Percentiles rank a stretch among this genome's conserved stretches.
Conservation (phyloP, 2,329 filamentous ascomycete genomes). For the Xylaria sp. region DNA sequence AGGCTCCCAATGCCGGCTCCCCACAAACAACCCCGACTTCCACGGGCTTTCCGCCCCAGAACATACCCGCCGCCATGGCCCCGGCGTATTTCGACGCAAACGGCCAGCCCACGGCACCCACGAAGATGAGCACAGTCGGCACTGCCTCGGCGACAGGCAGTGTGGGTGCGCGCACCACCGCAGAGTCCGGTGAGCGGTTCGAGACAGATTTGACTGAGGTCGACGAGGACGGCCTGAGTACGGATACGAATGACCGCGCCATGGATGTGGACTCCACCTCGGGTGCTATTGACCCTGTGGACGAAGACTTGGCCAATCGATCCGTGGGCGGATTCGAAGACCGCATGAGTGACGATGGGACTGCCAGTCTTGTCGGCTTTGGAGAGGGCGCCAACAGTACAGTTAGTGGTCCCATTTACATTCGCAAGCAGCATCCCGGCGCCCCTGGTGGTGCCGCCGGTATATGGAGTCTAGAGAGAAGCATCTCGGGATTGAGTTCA, state of each 20-base stretch:
- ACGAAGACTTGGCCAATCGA: constrained; percentile 57
- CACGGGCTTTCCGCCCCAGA: constrained; percentile 56
- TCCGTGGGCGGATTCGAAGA: constrained; percentile 68
- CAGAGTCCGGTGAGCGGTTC: constrained; percentile 66
- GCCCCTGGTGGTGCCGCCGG: constrained; percentile 46
- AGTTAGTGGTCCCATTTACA: constrained; percentile 80
- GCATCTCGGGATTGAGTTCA: constrained; percentile 64
- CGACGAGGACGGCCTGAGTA: constrained; percentile 75
- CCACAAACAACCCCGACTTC: constrained; percentile 65
- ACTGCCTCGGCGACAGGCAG: constrained; percentile 89
- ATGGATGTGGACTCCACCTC: constrained; percentile 65
- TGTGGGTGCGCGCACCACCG: constrained; percentile 68
- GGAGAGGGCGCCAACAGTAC: constrained; percentile 91
- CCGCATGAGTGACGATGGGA: constrained; percentile 86
- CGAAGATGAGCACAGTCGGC: constrained; percentile 89
- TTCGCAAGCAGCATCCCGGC: constrained; percentile 60
- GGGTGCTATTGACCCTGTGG: constrained; percentile 48
- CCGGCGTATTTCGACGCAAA: constrained; percentile 85
- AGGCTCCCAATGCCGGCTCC: constrained; percentile 53
- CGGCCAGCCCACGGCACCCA: constrained; percentile 74
- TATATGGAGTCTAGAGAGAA: constrained; percentile 61
- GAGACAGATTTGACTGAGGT: constrained; percentile 68
- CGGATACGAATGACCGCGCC: constrained; percentile 67
- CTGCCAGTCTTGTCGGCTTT: constrained; percentile 87
- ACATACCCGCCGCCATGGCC: constrained; percentile 56